These are phyloP conservation scores for Physcia stellaris DNA, from an alignment of 495 filamentous ascomycete genomes.

Conservation along the genomic window DNA sequence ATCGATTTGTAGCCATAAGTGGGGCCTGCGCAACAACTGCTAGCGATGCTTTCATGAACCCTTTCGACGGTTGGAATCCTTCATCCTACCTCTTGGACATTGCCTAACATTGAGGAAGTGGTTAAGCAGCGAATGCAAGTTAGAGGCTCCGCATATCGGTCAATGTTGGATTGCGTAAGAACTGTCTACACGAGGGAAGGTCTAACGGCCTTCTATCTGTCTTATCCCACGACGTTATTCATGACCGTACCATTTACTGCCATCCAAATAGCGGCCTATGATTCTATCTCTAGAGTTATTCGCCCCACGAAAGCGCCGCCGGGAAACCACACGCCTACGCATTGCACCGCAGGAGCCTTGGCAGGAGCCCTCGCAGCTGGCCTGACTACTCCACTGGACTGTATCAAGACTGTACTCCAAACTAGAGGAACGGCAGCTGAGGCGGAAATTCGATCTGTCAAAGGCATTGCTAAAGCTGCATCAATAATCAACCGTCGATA, in stretches of 20 bases:
- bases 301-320: slow-evolving; percentile 59
- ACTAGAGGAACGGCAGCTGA: slow-evolving; percentile 75
- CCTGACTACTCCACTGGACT: slow-evolving; percentile 88
- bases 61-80: slow-evolving; percentile 75
- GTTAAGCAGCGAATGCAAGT: slow-evolving; percentile 99
- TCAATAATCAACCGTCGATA: slow-evolving; percentile 72
- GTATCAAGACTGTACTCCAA: slow-evolving; percentile 94
- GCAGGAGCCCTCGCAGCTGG: slow-evolving; percentile 90
- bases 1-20: slow-evolving; percentile 52
- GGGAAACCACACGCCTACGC: slow-evolving; percentile 82
- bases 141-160: slow-evolving; percentile 81
- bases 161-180: slow-evolving; percentile 69
- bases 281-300: slow-evolving; percentile 86
- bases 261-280: slow-evolving; percentile 91
- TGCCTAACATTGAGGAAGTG: slow-evolving; percentile 37
- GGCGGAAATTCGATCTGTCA: slow-evolving; percentile 69
- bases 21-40: slow-evolving; percentile 92
- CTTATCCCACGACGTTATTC: slow-evolving; percentile 92
- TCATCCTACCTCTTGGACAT: background rate
- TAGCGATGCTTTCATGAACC: slow-evolving; percentile 97
- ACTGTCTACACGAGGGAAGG: slow-evolving; percentile 82
- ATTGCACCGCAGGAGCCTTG: slow-evolving; percentile 81
- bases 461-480: slow-evolving; percentile 69
- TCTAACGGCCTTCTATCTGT: slow-evolving; percentile 88
- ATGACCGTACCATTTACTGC: slow-evolving; percentile 99